These are phyloP conservation scores for Nemania sp. DNA, from an alignment of 2,329 filamentous ascomycete genomes.

Conservation along the genomic window DNA sequence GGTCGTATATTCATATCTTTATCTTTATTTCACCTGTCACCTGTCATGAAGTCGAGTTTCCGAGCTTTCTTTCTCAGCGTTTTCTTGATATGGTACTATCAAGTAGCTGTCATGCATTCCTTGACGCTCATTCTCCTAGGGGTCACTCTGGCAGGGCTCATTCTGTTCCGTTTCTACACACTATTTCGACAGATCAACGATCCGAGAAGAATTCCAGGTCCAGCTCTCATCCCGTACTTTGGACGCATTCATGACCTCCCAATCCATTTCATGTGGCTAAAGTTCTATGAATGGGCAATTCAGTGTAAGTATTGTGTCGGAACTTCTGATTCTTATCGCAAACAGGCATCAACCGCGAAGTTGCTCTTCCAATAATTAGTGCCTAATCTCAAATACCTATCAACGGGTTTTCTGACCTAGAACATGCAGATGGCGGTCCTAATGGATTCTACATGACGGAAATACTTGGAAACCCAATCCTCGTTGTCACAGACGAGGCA, in stretches of 20 bases:
- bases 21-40: slow-evolving; percentile 1
- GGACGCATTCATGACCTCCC: slow-evolving; percentile 51
- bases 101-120: slow-evolving; percentile 31
- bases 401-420: background rate
- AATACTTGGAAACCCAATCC: slow-evolving; percentile 41
- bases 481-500: slow-evolving; percentile 55
- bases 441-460: slow-evolving; percentile 42
- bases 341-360: background rate
- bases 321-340: too few species aligned
- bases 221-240: slow-evolving; percentile 41
- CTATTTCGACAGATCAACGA: slow-evolving; percentile 39
- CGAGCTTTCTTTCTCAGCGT: background rate
- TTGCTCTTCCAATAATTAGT: background rate
- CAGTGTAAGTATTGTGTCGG: slow-evolving; percentile 26
- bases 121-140: slow-evolving; percentile 31
- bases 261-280: slow-evolving; percentile 55
- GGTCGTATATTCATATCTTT: background rate
- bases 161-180: slow-evolving; percentile 33
- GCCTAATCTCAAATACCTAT: background rate
- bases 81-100: background rate
- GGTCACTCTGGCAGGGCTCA: slow-evolving; percentile 28
- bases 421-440: slow-evolving; percentile 30
- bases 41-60: background rate
- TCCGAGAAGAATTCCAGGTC: slow-evolving; percentile 38
- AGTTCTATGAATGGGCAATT: slow-evolving; percentile 49